Evolutionary conservation across 1,284 basidiomycete species (phyloP).

Genomic region (Rhizoctonia solani): DNA sequence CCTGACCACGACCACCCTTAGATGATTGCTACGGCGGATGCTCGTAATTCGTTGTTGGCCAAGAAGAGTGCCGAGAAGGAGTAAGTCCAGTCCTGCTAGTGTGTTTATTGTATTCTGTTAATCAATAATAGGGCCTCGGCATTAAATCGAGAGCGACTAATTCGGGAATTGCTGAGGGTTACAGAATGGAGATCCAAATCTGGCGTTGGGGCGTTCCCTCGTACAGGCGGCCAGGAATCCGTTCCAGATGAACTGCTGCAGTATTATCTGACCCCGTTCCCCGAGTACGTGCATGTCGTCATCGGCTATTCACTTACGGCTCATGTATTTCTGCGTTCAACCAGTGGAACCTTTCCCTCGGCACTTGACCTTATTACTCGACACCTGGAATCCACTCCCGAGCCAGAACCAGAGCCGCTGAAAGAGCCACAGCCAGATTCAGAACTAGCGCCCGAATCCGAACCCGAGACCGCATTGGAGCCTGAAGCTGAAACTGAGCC

Average conservation of each 20-base stretch:
- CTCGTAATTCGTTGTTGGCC: conserved; percentile 6
- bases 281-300: background rate
- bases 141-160: background rate
- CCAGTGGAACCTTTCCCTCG: conserved; percentile 17
- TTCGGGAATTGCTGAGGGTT: conserved; percentile 12
- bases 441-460: background rate
- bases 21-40: conserved; percentile 23
- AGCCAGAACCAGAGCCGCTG: conserved; percentile 1
- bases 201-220: conserved; percentile 18
- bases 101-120: background rate
- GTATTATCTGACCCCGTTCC: background rate
- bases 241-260: conserved; percentile 10
- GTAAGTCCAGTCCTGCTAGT: background rate
- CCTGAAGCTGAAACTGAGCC: conserved; percentile 21
- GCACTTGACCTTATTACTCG: conserved; percentile 3
- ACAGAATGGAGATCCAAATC: conserved; percentile 15
- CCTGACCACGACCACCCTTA: no score
- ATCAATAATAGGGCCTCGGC: background rate
- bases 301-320: no score
- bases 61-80: conserved; percentile 9
- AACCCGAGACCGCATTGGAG: background rate
- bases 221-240: background rate
- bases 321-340: no score
- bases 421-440: background rate
- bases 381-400: conserved; percentile 2